Conservation (phyloP, 306 rosid genomes). For the Lathyrus sativus region DNA sequence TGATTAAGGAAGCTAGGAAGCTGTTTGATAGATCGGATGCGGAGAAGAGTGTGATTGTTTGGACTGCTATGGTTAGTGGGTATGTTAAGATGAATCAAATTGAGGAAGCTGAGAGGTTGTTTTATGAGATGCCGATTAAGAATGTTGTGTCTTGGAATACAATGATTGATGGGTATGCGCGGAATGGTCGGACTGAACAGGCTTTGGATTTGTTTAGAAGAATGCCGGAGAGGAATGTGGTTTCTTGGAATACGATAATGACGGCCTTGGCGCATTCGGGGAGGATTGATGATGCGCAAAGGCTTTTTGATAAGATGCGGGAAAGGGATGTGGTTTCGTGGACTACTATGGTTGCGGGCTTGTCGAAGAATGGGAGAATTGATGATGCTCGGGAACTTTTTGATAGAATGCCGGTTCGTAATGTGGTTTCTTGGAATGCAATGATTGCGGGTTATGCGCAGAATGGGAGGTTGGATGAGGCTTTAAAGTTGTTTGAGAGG, state of each 20-base stretch:
- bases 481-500: conserved; percentile 45
- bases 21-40: conserved; percentile 51
- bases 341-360: conserved; percentile 51
- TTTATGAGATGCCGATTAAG: conserved; percentile 44
- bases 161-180: conserved; percentile 53
- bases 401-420: conserved; percentile 47
- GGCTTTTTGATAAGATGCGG: conserved; percentile 42
- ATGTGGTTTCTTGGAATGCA: conserved; percentile 50
- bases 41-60: conserved; percentile 39
- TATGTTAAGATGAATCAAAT: conserved; percentile 42
- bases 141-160: conserved; percentile 54
- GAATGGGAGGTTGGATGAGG: conserved; percentile 49
- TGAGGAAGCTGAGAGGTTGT: conserved; percentile 51
- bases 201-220: conserved; percentile 48
- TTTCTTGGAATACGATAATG: conserved; percentile 47
- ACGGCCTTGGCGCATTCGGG: conserved; percentile 47
- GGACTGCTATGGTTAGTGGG: conserved; percentile 48
- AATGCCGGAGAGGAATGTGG: conserved; percentile 52
- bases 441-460: conserved; percentile 47
- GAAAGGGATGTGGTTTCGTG: conserved; percentile 55
- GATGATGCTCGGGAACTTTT: conserved; percentile 50
- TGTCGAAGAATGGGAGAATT: conserved; percentile 43
- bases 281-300: conserved; percentile 44
- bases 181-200: conserved; percentile 36
- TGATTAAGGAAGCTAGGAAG: conserved; percentile 52